phyloP scores from a whole-genome alignment of 2,329 filamentous ascomycete genomes.

The Trichophyton mentagrophytes region DNA sequence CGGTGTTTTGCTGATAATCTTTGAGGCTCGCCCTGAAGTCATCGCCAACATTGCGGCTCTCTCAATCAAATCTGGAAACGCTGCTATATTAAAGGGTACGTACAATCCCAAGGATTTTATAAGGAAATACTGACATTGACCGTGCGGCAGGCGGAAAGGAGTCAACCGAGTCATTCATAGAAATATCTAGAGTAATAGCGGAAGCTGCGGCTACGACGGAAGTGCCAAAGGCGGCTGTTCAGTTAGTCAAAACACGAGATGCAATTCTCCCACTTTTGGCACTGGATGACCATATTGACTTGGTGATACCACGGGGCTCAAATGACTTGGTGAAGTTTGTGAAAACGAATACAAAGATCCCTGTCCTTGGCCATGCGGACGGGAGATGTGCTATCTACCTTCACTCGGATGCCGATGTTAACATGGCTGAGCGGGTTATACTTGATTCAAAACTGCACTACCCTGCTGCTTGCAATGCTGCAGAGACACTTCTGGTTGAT shows the following conservation, averaged over 20 bases:
- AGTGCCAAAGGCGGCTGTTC: conserved; percentile 76
- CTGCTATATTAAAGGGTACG: conserved; percentile 80
- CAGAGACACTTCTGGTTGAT: conserved; percentile 86
- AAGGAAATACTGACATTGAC: background rate
- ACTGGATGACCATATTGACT: conserved; percentile 77
- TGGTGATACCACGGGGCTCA: conserved; percentile 83
- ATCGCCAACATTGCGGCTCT: conserved; percentile 96
- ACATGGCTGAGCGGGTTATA: conserved; percentile 61
- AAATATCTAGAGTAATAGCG: conserved; percentile 77
- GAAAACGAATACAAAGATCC: conserved; percentile 83
- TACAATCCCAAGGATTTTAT: background rate
- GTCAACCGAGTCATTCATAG: conserved; percentile 85
- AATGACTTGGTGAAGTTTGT: conserved; percentile 85
- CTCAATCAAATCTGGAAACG: conserved; percentile 93
- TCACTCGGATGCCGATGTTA: conserved; percentile 59
- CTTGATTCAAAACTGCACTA: conserved; percentile 91
- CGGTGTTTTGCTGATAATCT: conserved; percentile 94
- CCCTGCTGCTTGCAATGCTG: conserved; percentile 84
- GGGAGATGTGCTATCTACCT: conserved; percentile 83
- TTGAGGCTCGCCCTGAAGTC: conserved; percentile 92
- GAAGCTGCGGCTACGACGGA: conserved; percentile 56
- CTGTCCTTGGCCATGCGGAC: conserved; percentile 90
- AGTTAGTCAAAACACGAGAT: conserved; percentile 87
- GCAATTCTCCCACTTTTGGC: conserved; percentile 77
- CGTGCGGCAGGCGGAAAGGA: conserved; percentile 65